Conservation (phyloP, 2,329 filamentous ascomycete genomes). For the Tolypocladium guangdongense region DNA sequence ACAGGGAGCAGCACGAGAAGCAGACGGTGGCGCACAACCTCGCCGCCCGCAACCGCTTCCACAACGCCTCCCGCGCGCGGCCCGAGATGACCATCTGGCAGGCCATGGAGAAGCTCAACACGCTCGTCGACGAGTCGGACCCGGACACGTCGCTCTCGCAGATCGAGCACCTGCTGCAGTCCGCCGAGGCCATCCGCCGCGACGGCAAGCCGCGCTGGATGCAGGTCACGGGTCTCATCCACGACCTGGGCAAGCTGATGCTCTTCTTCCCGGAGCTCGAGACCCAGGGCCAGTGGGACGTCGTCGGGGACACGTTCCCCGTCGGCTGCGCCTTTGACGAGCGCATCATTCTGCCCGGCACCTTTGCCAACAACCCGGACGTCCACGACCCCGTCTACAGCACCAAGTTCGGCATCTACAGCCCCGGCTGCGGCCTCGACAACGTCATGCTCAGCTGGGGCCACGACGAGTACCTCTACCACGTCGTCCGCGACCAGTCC, state of each 20-base stretch:
- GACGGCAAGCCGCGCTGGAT: conserved; percentile 79
- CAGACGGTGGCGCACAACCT: conserved; percentile 80
- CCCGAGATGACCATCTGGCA: conserved; percentile 81
- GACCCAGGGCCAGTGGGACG: conserved; percentile 85
- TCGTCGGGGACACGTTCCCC: conserved; percentile 78
- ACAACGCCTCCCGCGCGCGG: conserved; percentile 47
- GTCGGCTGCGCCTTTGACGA: conserved; percentile 67
- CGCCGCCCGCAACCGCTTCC: conserved; percentile 50
- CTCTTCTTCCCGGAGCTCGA: conserved; percentile 56
- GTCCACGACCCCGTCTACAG: conserved; percentile 58
- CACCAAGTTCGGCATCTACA: conserved; percentile 71
- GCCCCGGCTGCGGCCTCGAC: conserved; percentile 67
- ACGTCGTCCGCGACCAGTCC: conserved; percentile 74
- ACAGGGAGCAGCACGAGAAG: conserved; percentile 59
- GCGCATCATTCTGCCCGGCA: conserved; percentile 70
- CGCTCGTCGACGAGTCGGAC: conserved; percentile 81
- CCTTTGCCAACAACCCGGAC: conserved; percentile 71
- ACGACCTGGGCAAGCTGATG: conserved; percentile 70
- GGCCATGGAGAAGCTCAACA: conserved; percentile 87
- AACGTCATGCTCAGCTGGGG: conserved; percentile 89
- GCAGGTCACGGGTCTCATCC: conserved; percentile 67
- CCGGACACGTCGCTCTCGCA: conserved; percentile 80
- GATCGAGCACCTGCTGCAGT: conserved; percentile 82
- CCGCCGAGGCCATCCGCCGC: conserved; percentile 77
- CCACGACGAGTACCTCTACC: conserved; percentile 80